Evolutionary conservation across 352 stramenopile genomes (phyloP).

Genomic region (Pilasporangium apinafurcum): DNA sequence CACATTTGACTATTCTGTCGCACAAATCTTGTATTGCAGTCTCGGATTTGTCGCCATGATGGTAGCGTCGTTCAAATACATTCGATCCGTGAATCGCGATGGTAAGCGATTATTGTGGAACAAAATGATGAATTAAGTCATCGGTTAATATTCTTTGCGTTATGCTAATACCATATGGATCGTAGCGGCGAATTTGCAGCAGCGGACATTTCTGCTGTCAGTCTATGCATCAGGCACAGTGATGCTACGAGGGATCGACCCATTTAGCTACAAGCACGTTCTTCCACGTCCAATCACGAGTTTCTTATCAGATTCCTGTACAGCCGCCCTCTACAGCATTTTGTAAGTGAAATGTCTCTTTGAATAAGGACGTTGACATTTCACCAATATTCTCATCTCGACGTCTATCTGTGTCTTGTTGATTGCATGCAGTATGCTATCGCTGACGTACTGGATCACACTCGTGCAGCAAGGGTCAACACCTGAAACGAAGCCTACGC

Average conservation of each 20-base stretch:
- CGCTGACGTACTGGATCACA: conserved; percentile 46
- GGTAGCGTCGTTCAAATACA: conserved; percentile 36
- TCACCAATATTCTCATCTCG: neutral
- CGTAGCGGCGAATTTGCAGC: conserved; percentile 42
- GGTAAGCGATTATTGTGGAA: too few relatives aligned
- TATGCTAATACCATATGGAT: too few relatives aligned
- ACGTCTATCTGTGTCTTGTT: too few relatives aligned
- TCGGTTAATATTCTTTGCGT: too few relatives aligned
- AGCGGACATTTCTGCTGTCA: conserved; percentile 40
- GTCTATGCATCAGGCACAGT: conserved; percentile 46
- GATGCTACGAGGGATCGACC: conserved; percentile 46
- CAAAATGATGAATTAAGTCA: too few relatives aligned
- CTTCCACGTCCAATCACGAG: conserved; percentile 26
- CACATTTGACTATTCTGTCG: conserved; percentile 16
- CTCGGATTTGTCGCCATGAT: conserved; percentile 24
- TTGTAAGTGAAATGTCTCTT: too few relatives aligned
- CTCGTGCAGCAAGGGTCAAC: conserved; percentile 51
- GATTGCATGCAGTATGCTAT: too few relatives aligned
- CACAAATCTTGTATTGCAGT: conserved; percentile 33
- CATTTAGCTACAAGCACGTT: conserved; percentile 40
- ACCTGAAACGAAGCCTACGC: conserved; percentile 17
- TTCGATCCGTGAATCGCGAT: conserved; percentile 20
- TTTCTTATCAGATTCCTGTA: conserved; percentile 55
- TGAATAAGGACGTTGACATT: too few relatives aligned
- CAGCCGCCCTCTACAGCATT: conserved; percentile 46